phyloP scores from a whole-genome alignment of 2,329 filamentous ascomycete species.

The Trichophyton equinum region DNA sequence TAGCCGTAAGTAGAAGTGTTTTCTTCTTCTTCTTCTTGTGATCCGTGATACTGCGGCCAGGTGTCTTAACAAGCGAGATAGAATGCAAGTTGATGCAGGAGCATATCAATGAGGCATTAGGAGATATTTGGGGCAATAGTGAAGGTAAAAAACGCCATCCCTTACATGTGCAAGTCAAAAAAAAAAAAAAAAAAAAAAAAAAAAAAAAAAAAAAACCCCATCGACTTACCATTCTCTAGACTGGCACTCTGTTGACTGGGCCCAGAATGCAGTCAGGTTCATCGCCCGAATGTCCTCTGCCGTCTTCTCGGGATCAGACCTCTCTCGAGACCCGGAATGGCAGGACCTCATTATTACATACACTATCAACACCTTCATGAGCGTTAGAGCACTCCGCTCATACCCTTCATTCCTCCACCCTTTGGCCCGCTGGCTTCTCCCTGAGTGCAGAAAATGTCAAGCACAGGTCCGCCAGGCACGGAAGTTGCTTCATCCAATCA shows the following conservation, averaged over 20 bases:
- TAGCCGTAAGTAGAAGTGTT: not conserved
- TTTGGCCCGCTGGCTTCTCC: slow-evolving; percentile 11
- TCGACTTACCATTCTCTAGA: not conserved
- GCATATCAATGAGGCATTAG: not conserved
- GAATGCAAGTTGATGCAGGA: not conserved
- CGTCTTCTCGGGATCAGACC: slow-evolving; percentile 10
- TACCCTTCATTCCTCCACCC: slow-evolving; percentile 8
- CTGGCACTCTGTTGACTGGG: not conserved
- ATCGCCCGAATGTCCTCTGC: not conserved
- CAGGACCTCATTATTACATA: slow-evolving; percentile 12
- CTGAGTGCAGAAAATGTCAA: slow-evolving; percentile 10
- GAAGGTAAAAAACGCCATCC: not conserved
- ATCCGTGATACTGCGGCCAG: not conserved
- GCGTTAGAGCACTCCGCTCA: slow-evolving; percentile 13
- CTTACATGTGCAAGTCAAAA: not conserved
- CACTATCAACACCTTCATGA: slow-evolving; percentile 11
- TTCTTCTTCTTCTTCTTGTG: not conserved
- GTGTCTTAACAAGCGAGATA: not conserved
- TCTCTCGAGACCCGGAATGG: slow-evolving; percentile 15
- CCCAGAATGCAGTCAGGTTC: not conserved
- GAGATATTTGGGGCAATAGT: not conserved
- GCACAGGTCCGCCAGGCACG: slow-evolving; percentile 8
- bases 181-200: not conserved
- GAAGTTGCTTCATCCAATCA: slow-evolving; percentile 12
- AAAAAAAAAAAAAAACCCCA: no score